phyloP scores from a whole-genome alignment of 1,139 yeast genomes.

The Lodderomyces theae region DNA sequence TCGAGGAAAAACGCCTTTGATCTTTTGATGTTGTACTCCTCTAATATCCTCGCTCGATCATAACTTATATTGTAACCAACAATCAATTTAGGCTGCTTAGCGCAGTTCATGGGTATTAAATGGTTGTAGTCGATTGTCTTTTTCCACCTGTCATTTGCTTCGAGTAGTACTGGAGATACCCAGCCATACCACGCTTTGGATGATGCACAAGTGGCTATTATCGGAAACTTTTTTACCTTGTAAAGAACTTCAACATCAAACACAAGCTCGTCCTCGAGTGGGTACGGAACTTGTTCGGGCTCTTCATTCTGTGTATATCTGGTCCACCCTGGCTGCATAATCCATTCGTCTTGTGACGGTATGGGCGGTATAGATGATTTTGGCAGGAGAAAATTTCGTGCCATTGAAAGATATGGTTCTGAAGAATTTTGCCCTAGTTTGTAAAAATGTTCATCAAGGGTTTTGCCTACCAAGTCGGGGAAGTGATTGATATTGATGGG shows the following conservation, averaged over 20 bases:
- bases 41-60: constrained; percentile 82
- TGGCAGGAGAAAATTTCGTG: constrained; percentile 43
- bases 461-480: constrained; percentile 67
- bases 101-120: constrained; percentile 68
- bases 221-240: constrained; percentile 69
- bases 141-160: constrained; percentile 29
- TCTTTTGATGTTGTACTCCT: constrained; percentile 70
- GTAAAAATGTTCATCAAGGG: constrained; percentile 83
- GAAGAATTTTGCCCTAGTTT: constrained; percentile 60
- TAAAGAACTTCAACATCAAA: constrained; percentile 91
- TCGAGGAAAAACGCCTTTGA: constrained; percentile 80
- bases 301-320: constrained; percentile 54
- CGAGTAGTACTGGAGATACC: constrained; percentile 81
- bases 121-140: constrained; percentile 49
- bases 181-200: constrained; percentile 88
- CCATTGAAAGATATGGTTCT: constrained; percentile 58
- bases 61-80: constrained; percentile 91
- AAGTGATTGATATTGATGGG: constrained; percentile 60
- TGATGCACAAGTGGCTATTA: constrained; percentile 80
- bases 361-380: constrained; percentile 47
- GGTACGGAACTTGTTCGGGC: constrained; percentile 64
- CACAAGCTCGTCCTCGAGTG: constrained; percentile 63
- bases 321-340: constrained; percentile 75
- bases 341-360: constrained; percentile 51
- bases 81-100: constrained; percentile 51